phyloP scores from a whole-genome alignment of 2,329 filamentous ascomycete species.

The Clarireedia hainanense region DNA sequence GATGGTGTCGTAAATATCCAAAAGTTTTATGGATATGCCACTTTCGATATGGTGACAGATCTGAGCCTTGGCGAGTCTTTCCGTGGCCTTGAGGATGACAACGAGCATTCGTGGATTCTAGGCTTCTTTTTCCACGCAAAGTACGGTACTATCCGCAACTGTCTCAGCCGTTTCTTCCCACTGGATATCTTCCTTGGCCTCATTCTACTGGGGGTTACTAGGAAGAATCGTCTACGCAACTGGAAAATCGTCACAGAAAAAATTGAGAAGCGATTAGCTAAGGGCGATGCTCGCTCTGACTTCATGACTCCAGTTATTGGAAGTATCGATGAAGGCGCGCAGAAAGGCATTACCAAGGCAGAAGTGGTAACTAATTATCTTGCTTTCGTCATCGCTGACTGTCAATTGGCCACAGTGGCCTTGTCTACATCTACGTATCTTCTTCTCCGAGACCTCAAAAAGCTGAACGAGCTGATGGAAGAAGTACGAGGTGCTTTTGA shows the following conservation, averaged over 20 bases:
- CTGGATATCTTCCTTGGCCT: neutral
- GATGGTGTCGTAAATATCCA: constrained; percentile 18
- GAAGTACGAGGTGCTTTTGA: constrained; percentile 36
- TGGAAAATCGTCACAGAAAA: constrained; percentile 14
- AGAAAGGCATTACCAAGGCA: constrained; percentile 7
- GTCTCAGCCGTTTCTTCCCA: constrained; percentile 14
- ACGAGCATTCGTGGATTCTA: constrained; percentile 24
- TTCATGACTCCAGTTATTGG: constrained; percentile 28
- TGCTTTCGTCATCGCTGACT: constrained; percentile 12
- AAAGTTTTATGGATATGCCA: constrained; percentile 29
- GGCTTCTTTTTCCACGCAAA: constrained; percentile 23
- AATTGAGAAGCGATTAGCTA: constrained; percentile 13
- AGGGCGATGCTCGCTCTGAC: constrained; percentile 23
- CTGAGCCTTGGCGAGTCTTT: constrained; percentile 37
- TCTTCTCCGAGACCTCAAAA: constrained; percentile 28
- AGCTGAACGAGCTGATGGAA: constrained; percentile 26
- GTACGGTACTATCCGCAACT: constrained; percentile 14
- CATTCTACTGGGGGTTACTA: constrained; percentile 6
- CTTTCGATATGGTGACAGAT: constrained; percentile 35
- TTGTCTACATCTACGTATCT: constrained; percentile 13
- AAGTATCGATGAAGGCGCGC: constrained; percentile 14
- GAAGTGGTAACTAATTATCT: constrained; percentile 9
- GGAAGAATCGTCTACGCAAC: constrained; percentile 8
- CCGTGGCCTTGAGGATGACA: constrained; percentile 26
- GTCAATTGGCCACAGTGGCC: constrained; percentile 10